phyloP scores from a whole-genome alignment of 1,139 yeast species.

The Meyerozyma carpophila region DNA sequence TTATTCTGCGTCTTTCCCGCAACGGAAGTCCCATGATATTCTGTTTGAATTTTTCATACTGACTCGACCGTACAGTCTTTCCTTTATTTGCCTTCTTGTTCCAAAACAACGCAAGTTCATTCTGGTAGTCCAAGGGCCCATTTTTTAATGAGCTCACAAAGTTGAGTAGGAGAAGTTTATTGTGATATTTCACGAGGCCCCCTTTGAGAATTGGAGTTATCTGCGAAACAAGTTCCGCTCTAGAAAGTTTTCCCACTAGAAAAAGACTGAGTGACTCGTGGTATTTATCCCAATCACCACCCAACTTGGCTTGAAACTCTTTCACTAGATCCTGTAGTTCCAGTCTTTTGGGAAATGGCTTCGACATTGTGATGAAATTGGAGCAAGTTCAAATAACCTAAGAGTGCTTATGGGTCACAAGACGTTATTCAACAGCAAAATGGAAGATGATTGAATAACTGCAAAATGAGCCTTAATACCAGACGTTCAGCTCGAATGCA shows the following conservation, averaged over 20 bases:
- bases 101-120: conserved; percentile 57
- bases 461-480: no score
- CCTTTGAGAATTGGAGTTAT: conserved; percentile 54
- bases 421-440: no score
- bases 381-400: background rate
- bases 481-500: no score
- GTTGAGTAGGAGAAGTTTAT: conserved; percentile 73
- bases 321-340: conserved; percentile 71
- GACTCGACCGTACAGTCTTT: conserved; percentile 48
- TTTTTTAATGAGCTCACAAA: conserved; percentile 81
- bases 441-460: no score
- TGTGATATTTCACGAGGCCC: conserved; percentile 54
- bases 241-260: conserved; percentile 72
- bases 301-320: conserved; percentile 67
- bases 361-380: background rate
- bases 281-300: conserved; percentile 80
- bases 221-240: conserved; percentile 61
- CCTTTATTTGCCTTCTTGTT: conserved; percentile 38
- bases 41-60: conserved; percentile 75
- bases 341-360: conserved; percentile 35
- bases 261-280: conserved; percentile 75
- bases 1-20: conserved; percentile 78
- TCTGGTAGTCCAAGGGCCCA: conserved; percentile 41
- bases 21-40: conserved; percentile 86
- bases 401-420: no score